Percentiles rank a stretch among this genome's conserved stretches.
Conservation (phyloP, 352 stramenopile species). For the Phytophthora tubulina region DNA sequence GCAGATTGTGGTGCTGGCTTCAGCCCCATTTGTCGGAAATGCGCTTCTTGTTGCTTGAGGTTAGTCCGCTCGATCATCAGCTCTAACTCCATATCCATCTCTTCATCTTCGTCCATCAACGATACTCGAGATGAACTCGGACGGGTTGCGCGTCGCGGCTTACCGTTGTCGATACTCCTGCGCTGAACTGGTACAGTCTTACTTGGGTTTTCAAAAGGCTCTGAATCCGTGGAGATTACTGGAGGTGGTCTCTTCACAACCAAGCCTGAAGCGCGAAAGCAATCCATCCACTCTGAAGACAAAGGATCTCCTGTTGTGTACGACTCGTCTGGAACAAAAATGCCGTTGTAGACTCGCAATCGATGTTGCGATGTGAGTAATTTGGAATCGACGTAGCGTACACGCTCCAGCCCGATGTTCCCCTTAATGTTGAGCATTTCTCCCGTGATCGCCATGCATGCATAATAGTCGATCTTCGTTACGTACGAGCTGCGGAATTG, state of each 20-base stretch:
- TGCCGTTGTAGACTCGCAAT: conserved; percentile 69
- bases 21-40: conserved; percentile 24
- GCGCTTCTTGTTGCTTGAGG: conserved; percentile 42
- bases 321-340: conserved; percentile 76
- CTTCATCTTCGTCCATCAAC: conserved; percentile 55
- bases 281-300: conserved; percentile 86
- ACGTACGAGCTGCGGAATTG: conserved; percentile 88
- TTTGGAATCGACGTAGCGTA: conserved; percentile 81
- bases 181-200: background rate
- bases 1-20: background rate
- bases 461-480: conserved; percentile 88
- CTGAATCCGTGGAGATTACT: background rate
- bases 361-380: conserved; percentile 70
- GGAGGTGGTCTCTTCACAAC: conserved; percentile 20
- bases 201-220: conserved; percentile 7
- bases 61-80: conserved; percentile 70
- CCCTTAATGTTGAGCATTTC: conserved; percentile 90
- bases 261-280: conserved; percentile 53
- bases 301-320: conserved; percentile 74
- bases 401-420: conserved; percentile 79
- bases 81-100: conserved; percentile 80
- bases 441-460: conserved; percentile 79
- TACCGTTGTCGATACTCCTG: conserved; percentile 8
- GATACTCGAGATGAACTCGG: conserved; percentile 49
- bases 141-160: background rate